Conservation (phyloP, 2,329 filamentous ascomycete species). For the Penicillium sp. region DNA sequence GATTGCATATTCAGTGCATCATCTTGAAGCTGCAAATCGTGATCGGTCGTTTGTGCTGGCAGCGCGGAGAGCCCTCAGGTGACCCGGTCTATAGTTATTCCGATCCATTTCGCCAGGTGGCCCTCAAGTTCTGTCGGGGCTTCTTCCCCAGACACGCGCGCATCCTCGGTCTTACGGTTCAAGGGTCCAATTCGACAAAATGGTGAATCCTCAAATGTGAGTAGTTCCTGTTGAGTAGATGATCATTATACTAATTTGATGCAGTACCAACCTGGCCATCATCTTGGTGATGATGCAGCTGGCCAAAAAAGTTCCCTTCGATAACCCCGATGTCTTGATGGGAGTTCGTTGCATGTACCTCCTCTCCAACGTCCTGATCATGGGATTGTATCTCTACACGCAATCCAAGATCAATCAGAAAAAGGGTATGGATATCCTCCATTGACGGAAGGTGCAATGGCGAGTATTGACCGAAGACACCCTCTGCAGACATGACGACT, state of each 20-base stretch:
- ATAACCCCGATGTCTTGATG: slow-evolving; percentile 68
- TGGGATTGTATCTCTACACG: slow-evolving; percentile 76
- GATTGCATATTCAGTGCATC: no score
- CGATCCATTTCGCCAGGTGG: slow-evolving; percentile 17
- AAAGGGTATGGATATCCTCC: slow-evolving; percentile 64
- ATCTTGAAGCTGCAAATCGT: no score
- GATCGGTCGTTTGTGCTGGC: neutral
- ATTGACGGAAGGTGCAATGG: no score
- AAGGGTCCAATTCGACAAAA: slow-evolving; percentile 41
- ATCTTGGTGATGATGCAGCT: slow-evolving; percentile 98
- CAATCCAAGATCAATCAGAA: slow-evolving; percentile 85
- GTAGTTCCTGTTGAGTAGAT: slow-evolving; percentile 22
- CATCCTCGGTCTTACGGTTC: slow-evolving; percentile 7
- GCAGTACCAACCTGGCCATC: slow-evolving; percentile 85
- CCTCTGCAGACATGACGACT: slow-evolving; percentile 73
- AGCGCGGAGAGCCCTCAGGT: neutral
- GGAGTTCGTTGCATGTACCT: slow-evolving; percentile 60
- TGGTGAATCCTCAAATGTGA: slow-evolving; percentile 64
- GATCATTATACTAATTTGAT: slow-evolving; percentile 6
- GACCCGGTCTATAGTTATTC: neutral
- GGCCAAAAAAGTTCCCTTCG: slow-evolving; percentile 90
- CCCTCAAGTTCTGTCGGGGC: slow-evolving; percentile 6
- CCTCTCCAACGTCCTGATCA: slow-evolving; percentile 74
- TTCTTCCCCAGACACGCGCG: neutral
- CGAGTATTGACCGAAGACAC: no score